phyloP scores from a whole-genome alignment of 495 filamentous ascomycete genomes.

The Astrothelium macrocarpum region DNA sequence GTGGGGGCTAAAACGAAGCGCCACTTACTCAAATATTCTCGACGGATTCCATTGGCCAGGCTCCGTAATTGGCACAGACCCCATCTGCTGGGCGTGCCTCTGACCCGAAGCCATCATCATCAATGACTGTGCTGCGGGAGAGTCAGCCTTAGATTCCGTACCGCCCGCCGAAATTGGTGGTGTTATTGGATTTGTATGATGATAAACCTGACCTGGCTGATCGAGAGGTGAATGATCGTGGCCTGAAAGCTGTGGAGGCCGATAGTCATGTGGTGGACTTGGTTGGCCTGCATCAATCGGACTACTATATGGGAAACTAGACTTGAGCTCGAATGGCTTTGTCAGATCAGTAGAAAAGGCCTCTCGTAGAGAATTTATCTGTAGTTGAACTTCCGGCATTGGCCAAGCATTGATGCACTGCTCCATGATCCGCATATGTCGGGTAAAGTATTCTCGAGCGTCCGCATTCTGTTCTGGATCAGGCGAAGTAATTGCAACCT shows the following conservation, averaged over 20 bases:
- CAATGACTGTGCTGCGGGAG: slow-evolving; percentile 66
- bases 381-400: slow-evolving; percentile 83
- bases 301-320: slow-evolving; percentile 80
- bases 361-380: slow-evolving; percentile 81
- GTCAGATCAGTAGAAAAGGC: slow-evolving; percentile 84
- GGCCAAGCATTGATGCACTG: slow-evolving; percentile 76
- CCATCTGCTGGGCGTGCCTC: slow-evolving; percentile 21
- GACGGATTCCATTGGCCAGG: slow-evolving; percentile 80
- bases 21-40: slow-evolving; percentile 82
- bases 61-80: slow-evolving; percentile 53
- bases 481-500: slow-evolving; percentile 91
- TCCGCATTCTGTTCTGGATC: slow-evolving; percentile 80
- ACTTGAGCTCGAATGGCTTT: slow-evolving; percentile 81
- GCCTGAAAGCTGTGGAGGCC: slow-evolving; percentile 19
- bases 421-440: slow-evolving; percentile 93
- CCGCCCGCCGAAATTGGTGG: slow-evolving; percentile 70
- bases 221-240: slow-evolving; percentile 25
- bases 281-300: slow-evolving; percentile 46
- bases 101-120: slow-evolving; percentile 61
- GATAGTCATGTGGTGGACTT: slow-evolving; percentile 7
- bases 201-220: slow-evolving; percentile 61
- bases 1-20: not conserved
- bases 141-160: slow-evolving; percentile 70
- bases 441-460: slow-evolving; percentile 81
- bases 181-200: slow-evolving; percentile 66